Conservation (phyloP, 2,329 filamentous ascomycete species). For the Gaeumannomyces tritici region DNA sequence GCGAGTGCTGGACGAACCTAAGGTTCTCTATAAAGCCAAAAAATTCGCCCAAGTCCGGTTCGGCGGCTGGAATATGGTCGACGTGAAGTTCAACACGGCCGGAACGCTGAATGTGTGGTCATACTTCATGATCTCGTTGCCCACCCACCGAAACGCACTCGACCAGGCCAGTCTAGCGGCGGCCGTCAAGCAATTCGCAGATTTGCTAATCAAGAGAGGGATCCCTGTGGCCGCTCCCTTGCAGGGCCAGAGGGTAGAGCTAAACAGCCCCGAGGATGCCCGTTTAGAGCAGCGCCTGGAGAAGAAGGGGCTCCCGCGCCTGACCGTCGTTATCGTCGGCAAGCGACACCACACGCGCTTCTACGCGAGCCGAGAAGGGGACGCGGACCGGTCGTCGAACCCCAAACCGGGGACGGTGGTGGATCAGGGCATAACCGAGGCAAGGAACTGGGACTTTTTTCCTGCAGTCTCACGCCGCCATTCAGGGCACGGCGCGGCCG, state of each 20-base stretch:
- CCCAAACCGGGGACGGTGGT: slow-evolving; percentile 70
- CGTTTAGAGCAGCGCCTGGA: slow-evolving; percentile 16
- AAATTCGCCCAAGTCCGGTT: slow-evolving; percentile 12
- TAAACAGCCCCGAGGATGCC: slow-evolving; percentile 2
- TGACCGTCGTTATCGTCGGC: slow-evolving; percentile 70
- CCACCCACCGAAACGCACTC: neutral
- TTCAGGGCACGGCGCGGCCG: slow-evolving; percentile 60
- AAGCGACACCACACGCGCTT: slow-evolving; percentile 88
- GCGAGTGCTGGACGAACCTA: slow-evolving; percentile 36
- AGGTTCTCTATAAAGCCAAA: slow-evolving; percentile 36
- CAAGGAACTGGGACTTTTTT: slow-evolving; percentile 74
- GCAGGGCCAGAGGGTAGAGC: neutral
- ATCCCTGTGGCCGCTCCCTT: slow-evolving; percentile 1
- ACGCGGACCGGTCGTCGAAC: slow-evolving; percentile 34
- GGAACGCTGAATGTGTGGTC: slow-evolving; percentile 31
- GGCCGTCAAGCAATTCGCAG: slow-evolving; percentile 2
- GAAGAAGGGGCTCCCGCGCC: slow-evolving; percentile 40
- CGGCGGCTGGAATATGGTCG: slow-evolving; percentile 51
- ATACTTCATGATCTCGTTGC: slow-evolving; percentile 15
- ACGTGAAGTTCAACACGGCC: slow-evolving; percentile 36
- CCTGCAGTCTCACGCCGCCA: slow-evolving; percentile 68
- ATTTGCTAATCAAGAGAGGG: slow-evolving; percentile 6
- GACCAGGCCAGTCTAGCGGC: neutral
- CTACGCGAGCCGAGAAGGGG: slow-evolving; percentile 50
- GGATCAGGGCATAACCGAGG: slow-evolving; percentile 71